phyloP scores from a whole-genome alignment of 108 stramenopile genomes.

The Cylindrotheca fusiformis region DNA sequence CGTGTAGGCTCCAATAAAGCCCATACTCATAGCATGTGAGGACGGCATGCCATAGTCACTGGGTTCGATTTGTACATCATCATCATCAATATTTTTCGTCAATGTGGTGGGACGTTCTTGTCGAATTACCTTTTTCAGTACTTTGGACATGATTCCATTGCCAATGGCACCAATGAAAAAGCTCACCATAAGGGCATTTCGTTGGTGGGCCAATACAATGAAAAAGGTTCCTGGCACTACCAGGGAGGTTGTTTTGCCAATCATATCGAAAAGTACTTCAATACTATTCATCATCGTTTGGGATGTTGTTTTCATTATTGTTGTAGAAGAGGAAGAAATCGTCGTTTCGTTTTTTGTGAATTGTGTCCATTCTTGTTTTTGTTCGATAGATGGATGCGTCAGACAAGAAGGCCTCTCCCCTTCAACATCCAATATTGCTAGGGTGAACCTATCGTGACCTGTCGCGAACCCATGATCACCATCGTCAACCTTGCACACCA shows the following conservation, averaged over 20 bases:
- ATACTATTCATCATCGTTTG: too few species aligned
- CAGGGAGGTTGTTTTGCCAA: slow-evolving; percentile 75
- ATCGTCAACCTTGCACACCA: too few species aligned
- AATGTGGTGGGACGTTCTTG: slow-evolving; percentile 52
- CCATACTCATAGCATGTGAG: slow-evolving; percentile 84
- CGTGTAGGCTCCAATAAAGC: slow-evolving; percentile 70
- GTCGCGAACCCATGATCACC: too few species aligned
- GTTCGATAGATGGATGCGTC: too few species aligned
- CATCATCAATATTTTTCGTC: too few species aligned
- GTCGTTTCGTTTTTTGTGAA: too few species aligned
- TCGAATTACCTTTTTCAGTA: slow-evolving; percentile 60
- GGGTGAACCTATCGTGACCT: too few species aligned
- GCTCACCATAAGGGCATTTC: slow-evolving; percentile 64
- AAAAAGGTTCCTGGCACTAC: slow-evolving; percentile 70
- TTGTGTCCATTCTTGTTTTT: too few species aligned
- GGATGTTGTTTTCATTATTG: too few species aligned
- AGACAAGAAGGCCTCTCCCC: too few species aligned
- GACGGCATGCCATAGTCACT: slow-evolving; percentile 82
- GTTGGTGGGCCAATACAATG: slow-evolving; percentile 49
- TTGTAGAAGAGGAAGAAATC: too few species aligned
- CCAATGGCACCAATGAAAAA: slow-evolving; percentile 73
- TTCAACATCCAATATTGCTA: too few species aligned
- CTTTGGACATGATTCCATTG: slow-evolving; percentile 66
- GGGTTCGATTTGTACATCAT: slow-evolving; percentile 40
- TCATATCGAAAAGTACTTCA: slow-evolving; percentile 8